Evolutionary conservation across 306 rosid species (phyloP), one percentile per base, ranked within the genome.

Genomic region (Cucurbita moschata): DNA sequence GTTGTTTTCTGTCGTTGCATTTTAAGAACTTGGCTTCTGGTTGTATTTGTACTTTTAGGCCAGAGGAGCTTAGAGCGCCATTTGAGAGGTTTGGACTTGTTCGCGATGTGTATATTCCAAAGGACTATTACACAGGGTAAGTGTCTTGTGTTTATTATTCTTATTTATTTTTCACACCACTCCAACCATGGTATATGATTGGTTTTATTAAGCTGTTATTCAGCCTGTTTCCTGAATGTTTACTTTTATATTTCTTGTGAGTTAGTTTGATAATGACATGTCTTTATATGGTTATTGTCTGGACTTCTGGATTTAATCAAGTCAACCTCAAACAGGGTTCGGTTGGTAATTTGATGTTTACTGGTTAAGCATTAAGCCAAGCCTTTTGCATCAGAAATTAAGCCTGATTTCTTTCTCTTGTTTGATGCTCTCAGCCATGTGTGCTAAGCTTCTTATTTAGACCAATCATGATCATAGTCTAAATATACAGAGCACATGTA

Each of bases 91-190:
- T 89, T 44, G 99, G 99, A 59, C 81, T 87, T 21, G 99, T 95
- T 71, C 86, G 99, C 40, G 99, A 95, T 71, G 97, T 95, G 55
- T 95, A 95, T 81, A 87, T 95, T 19, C 99, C 99, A 1, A 91
- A 89, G 88, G 97, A 95, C 80, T 95, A 86, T 83, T 89, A 95
- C 79, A 59, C 99, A 68, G 97, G 97, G 99, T 95, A 76, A 87
- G 94, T 71, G 40, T 38, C 11, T 67, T 8, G 43, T 26, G 23
- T 42, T 39, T 35, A 26, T 9, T 51, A 21, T 5, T 46, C n/a
- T 67, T 19, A 51, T 21, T 60, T 39, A 0, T 49, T 23, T 3
- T 46, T 14, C 57, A 23, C 13, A 23, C 18, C 2, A 9, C 58
- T 47, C 44, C 12, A 44, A 6, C 57, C 30, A 47, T 54, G 66